Base-by-base conservation (phyloP, 1,139 yeast genomes). In the Hemisphaericaspora xylanilytica region DNA sequence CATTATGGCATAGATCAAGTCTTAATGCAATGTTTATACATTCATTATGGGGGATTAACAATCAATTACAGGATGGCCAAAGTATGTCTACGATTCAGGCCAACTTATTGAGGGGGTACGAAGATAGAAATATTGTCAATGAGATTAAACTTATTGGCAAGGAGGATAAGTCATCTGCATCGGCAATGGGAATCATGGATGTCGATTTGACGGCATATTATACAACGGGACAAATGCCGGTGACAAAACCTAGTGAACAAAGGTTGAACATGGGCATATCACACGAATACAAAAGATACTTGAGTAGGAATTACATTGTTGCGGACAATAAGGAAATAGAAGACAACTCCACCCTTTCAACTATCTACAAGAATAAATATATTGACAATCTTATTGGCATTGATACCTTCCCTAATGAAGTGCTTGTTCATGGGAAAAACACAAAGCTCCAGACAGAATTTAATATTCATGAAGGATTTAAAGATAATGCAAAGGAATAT, bases 401-500 rank as follows among this genome's bases (percentile, higher is more conserved):
- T 15, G 74, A 68, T 26, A 63, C 73, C 1, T 67, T 65, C 41
- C 76, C 75, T 1, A 30, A 43, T 3, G 35, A 34, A 37, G 54
- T 48, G 29, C 49, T 44, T 28, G 37, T 21, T 7, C 38, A 17
- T 9, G 37, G 42, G 28, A 35, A 42, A 38, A 38, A 41, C 32
- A 20, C 28, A 3, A 46, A 47, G n/a, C 57, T 59, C 33, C 53
- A 57, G 28, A 52, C 67, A 1, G 62, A 70, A 9, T 58, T 82
- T 43, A 66, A 69, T n/a, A 63, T 73, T 2, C 70, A 79, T 13
- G 65, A 74, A 17, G 58, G 65, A 3, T 59, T 80, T n/a, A 64
- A 73, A 35, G 53, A 61, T 9, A 63, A 68, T 10, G 62, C 84
- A 38, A 65, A 67, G 43, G 61, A 63, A 2, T 80, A 80, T 74